Evolutionary conservation across 768 basidiomycete genomes (phyloP), one percentile per base, ranked within the genome.

Genomic region (Panellus pusillus): DNA sequence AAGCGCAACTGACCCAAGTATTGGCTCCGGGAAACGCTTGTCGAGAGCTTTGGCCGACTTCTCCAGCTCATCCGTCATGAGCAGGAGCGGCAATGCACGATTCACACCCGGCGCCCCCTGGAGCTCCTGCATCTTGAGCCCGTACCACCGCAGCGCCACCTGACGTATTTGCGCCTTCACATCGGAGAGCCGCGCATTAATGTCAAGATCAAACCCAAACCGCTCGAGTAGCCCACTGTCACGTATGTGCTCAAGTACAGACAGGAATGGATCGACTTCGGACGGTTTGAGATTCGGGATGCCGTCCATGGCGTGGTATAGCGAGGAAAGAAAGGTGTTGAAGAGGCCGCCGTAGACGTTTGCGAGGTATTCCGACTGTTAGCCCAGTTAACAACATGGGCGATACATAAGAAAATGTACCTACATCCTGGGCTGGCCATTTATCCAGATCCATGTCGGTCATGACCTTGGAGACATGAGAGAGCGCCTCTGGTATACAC

Each of bases 51-150:
- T 94, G 15, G 89, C 83, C 35, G 78, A 73, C 68, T 93, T 96
- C 76, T 96, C 93, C 2, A 97, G 72, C 72, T 96, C 95, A 43
- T 89, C 87, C 4, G 91, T 91, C 81, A 96, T 83, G 27, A 90
- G 69, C 27, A 96, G 71, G 35, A 95, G 72, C 1, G 93, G 92
- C 32, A 92, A 71, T 0, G 93, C 91, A 38, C 86, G 77, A 63
- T 93, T 93, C 12, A 89, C 87, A 1, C 90, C 91, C 4, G 89
- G 88, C 6, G 83, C 73, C 3, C 80, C 71, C 60, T 83, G 82
- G 61, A 89, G 74, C 61, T 86, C 83, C 39, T 79, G 75, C 61
- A 83, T 79, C 70, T 82, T 87, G 50, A 71, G 68, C 14, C 79
- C 80, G 63, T 87, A 92, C 72, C 78, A 83, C 9, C 82, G 73